phyloP scores from a whole-genome alignment of 148 eudicot genomes.

The Silene conica region DNA sequence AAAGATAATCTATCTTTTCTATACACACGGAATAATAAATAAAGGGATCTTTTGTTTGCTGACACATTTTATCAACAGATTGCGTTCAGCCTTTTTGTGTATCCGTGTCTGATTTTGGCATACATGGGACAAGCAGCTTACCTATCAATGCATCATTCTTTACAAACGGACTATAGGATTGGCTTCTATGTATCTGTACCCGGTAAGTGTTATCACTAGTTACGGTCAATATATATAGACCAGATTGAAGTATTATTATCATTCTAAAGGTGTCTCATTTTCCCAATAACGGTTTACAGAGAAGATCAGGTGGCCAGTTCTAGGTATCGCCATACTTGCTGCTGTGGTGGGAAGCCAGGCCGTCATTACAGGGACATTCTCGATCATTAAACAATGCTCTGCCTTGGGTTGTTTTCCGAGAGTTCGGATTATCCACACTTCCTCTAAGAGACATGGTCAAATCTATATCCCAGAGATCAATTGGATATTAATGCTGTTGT shows the following conservation, averaged over 20 bases:
- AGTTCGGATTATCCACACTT: constrained; percentile 72
- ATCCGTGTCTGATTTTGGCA: constrained; percentile 73
- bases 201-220: constrained; percentile 17
- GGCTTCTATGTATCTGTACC: constrained; percentile 37
- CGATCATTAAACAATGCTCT: constrained; percentile 59
- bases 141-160: constrained; percentile 42
- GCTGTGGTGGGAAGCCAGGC: constrained; percentile 91
- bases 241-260: neutral
- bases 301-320: constrained; percentile 64
- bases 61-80: constrained; percentile 39
- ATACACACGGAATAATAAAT: neutral
- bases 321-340: constrained; percentile 59
- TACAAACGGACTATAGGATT: constrained; percentile 36
- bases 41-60: constrained; percentile 1
- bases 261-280: constrained; percentile 1
- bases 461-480: constrained; percentile 82
- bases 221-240: neutral
- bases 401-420: constrained; percentile 69
- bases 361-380: constrained; percentile 61
- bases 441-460: constrained; percentile 61
- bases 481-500: constrained; percentile 58
- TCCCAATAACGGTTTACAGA: constrained; percentile 27
- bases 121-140: constrained; percentile 86
- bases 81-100: constrained; percentile 73
- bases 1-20: too few relatives aligned